Conservation (phyloP, 1,139 yeast species). For the Nadsonia commutata region DNA sequence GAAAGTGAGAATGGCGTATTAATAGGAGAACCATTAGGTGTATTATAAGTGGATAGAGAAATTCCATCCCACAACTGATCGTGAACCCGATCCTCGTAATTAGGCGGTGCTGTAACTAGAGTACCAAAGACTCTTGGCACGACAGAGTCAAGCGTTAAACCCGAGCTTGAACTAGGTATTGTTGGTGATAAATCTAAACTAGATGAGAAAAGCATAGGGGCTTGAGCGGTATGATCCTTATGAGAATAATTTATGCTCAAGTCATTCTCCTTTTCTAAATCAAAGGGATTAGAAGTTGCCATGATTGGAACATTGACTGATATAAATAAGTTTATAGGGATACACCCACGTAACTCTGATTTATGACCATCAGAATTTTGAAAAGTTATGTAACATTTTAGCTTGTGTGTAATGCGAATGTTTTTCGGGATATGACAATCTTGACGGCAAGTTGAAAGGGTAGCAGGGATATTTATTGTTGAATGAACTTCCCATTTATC, state of each 20-base stretch:
- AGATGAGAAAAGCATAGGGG: background rate
- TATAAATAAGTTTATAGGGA: slow-evolving; percentile 54
- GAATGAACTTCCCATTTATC: slow-evolving; percentile 73
- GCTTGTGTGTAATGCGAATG: slow-evolving; percentile 56
- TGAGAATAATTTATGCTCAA: slow-evolving; percentile 5
- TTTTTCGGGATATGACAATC: slow-evolving; percentile 51
- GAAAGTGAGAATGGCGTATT: no score
- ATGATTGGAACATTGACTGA: slow-evolving; percentile 62
- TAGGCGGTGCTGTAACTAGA: slow-evolving; percentile 61
- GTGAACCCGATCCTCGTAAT: slow-evolving; percentile 71
- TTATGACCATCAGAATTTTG: slow-evolving; percentile 63
- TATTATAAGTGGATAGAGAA: no score
- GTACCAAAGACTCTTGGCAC: slow-evolving; percentile 8
- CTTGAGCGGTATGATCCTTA: slow-evolving; percentile 7
- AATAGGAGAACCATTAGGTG: no score
- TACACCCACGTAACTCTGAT: slow-evolving; percentile 61
- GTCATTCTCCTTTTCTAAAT: slow-evolving; percentile 11
- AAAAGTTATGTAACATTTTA: slow-evolving; percentile 49
- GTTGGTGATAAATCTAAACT: background rate
- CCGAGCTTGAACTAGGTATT: slow-evolving; percentile 1
- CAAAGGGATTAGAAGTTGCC: slow-evolving; percentile 6
- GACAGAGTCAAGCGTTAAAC: slow-evolving; percentile 11
- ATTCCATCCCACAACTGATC: no score
- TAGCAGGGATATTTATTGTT: slow-evolving; percentile 48
- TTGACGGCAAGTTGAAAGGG: slow-evolving; percentile 64